A percentile compares a stretch with the other conserved stretches of the same genome.
phyloP scores from a whole-genome alignment of 768 basidiomycete species.

The Hortiboletus campestris region DNA sequence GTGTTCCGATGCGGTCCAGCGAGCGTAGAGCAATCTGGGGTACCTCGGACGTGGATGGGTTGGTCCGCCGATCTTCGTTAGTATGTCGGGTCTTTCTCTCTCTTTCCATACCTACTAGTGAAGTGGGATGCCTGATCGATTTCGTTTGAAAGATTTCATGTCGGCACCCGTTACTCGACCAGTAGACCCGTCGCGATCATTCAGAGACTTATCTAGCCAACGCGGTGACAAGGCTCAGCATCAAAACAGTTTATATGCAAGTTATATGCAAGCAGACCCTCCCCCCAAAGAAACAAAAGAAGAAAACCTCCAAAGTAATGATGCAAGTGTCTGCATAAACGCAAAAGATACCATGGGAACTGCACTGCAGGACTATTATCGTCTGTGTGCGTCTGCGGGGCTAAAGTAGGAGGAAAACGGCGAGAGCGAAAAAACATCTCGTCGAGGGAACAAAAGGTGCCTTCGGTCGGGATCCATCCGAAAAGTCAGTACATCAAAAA shows the following conservation, averaged over 20 bases:
- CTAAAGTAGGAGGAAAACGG: background rate
- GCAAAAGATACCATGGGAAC: background rate
- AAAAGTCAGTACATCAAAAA: constrained; percentile 14
- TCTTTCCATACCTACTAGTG: too few species aligned
- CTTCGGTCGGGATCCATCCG: background rate
- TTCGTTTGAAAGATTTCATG: background rate
- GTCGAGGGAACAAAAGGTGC: background rate
- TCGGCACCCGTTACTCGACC: background rate
- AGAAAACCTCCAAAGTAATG: background rate
- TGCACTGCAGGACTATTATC: background rate
- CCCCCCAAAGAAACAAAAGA: background rate
- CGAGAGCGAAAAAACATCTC: background rate
- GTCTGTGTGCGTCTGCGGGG: background rate
- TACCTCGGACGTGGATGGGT: too few species aligned
- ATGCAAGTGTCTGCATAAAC: background rate
- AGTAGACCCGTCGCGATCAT: too few species aligned
- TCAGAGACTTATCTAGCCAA: too few species aligned
- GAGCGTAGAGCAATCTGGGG: too few species aligned
- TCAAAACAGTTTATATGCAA: background rate
- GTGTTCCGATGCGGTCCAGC: too few species aligned
- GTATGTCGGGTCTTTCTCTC: too few species aligned
- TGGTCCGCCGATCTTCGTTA: too few species aligned
- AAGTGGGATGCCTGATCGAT: background rate
- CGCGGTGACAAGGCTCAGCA: background rate
- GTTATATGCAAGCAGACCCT: background rate